These are phyloP conservation scores for Pelargonium myrrhifolium DNA, from an alignment of 441 rosid genomes.

Conservation along the genomic window DNA sequence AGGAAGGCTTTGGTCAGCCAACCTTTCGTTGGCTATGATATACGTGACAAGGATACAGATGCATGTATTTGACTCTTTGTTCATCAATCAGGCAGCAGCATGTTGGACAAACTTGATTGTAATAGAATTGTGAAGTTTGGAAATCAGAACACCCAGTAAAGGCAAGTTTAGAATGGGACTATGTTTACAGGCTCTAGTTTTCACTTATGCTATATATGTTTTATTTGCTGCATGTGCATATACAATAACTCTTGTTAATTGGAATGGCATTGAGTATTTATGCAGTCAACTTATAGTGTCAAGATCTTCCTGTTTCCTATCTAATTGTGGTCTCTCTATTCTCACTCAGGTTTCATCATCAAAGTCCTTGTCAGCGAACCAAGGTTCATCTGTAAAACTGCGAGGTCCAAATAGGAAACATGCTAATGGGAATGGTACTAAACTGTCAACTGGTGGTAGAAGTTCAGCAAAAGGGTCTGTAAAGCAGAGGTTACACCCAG, in stretches of 20 bases:
- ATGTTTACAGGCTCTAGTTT: neutral
- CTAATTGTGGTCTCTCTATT: conserved; percentile 8
- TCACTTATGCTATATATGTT: neutral
- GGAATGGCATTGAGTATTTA: conserved; percentile 15
- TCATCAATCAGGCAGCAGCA: neutral
- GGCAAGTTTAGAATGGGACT: neutral
- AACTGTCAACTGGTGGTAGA: conserved; percentile 46
- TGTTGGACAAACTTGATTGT: neutral
- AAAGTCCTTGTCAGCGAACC: conserved; percentile 37
- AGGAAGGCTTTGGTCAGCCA: neutral
- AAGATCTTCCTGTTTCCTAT: conserved; percentile 11
- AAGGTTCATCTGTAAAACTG: conserved; percentile 33
- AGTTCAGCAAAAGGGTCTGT: conserved; percentile 42
- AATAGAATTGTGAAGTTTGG: neutral
- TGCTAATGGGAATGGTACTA: conserved; percentile 47
- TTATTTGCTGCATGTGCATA: conserved; percentile 1
- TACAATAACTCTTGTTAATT: conserved; percentile 14
- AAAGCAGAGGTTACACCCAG: conserved; percentile 72
- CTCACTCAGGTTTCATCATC: conserved; percentile 37
- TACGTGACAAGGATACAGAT: neutral
- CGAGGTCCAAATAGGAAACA: conserved; percentile 38
- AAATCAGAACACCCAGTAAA: neutral
- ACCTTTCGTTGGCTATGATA: neutral
- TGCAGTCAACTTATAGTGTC: conserved; percentile 1
- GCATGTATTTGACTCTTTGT: neutral